Conservation (phyloP, 75 land plant genomes). For the Cunninghamia lanceolata region DNA sequence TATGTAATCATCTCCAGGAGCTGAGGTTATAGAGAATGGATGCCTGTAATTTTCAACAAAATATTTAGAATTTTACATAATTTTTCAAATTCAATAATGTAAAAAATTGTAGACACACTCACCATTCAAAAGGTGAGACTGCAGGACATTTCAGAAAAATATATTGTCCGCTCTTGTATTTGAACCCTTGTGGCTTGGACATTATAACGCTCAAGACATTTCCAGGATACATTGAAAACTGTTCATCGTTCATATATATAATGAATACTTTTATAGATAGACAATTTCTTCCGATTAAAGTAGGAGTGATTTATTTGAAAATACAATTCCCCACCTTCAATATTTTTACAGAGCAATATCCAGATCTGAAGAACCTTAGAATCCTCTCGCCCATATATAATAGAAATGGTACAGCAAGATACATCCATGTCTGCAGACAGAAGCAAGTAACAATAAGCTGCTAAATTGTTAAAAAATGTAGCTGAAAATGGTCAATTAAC, state of each 20-base stretch:
- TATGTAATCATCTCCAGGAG: slow-evolving; percentile 73
- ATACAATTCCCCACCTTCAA: slow-evolving; percentile 46
- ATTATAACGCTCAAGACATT: slow-evolving; percentile 77
- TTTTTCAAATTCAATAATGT: neutral
- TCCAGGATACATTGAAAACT: slow-evolving; percentile 88
- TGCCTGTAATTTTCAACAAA: slow-evolving; percentile 46
- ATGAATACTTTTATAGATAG: neutral
- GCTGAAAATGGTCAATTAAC: neutral
- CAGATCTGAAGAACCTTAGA: slow-evolving; percentile 59
- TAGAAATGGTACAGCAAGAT: slow-evolving; percentile 62
- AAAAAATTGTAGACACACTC: neutral
- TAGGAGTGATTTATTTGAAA: neutral
- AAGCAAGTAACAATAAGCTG: neutral
- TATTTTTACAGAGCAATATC: slow-evolving; percentile 48
- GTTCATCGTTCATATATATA: neutral
- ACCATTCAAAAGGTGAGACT: slow-evolving; percentile 96
- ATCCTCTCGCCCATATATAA: slow-evolving; percentile 66
- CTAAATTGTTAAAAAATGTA: neutral
- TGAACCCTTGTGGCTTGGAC: slow-evolving; percentile 83
- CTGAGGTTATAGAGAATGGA: slow-evolving; percentile 86
- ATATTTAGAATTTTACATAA: neutral
- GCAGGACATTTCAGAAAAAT: slow-evolving; percentile 83
- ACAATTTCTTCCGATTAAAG: neutral
- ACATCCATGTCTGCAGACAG: slow-evolving; percentile 81
- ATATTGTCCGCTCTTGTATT: slow-evolving; percentile 94